Base-by-base conservation (phyloP, 148 eudicot genomes). In the Chenopodium formosanum region DNA sequence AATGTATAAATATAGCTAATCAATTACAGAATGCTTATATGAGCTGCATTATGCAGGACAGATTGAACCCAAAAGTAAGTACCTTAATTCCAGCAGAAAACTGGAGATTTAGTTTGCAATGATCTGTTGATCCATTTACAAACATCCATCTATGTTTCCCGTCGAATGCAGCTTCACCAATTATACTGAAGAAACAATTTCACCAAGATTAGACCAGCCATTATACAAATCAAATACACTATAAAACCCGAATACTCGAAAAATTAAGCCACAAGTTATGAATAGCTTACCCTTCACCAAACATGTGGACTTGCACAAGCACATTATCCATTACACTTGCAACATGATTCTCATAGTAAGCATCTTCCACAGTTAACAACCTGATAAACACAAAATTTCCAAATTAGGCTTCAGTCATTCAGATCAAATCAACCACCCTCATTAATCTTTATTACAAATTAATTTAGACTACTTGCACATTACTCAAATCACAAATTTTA, bases 281-380 rank as follows among this genome's bases (percentile, higher is more conserved):
- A 11, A 1, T 23, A 47, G 66, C 93, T 85, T 95, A 95, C 99
- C 99, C 99, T 81, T 89, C 87, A 75, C 97, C 99, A 27, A 92
- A 75, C 69, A 85, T 76, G 76, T 92, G 97, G 52, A 88, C 91
- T 87, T 89, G 94, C 50, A 88, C 85, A 86, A 88, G 84, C 91
- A 92, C 87, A 82, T 78, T 79, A 75, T 88, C 86, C 81, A 88
- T 87, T 63, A 87, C 34, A 88, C 37, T 78, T 76, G 82, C 84
- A 82, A 81, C 85, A 84, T 83, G 80, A 78, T 84, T 89, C 70
- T 91, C 91, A 88, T 37, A 90, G 79, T 92, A 90, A 31, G 90
- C 92, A 78, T 94, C 97, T 85, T 91, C 93, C 84, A 92, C 75
- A 29, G 89, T 91, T 88, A 94, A 82, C 78, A 92, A 81, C 84